Conservation (phyloP, 2,329 filamentous ascomycete genomes). For the Colletotrichum sp. region DNA sequence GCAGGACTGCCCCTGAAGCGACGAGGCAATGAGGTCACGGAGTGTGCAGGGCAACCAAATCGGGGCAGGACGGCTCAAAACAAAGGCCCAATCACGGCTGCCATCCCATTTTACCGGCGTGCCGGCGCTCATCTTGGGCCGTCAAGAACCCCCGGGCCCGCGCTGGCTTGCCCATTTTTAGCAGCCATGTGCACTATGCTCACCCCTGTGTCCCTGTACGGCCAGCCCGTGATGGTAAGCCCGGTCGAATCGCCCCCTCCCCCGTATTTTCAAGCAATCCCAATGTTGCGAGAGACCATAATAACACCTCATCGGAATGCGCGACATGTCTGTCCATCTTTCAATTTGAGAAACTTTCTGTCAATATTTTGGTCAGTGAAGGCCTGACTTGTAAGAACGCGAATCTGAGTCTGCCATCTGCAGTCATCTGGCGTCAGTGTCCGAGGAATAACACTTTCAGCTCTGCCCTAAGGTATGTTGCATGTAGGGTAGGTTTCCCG, state of each 20-base stretch:
- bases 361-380: not conserved
- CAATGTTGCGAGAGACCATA: not conserved
- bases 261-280: conserved; percentile 10
- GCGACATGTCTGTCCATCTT: not conserved
- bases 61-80: not conserved
- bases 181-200: not conserved
- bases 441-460: not conserved
- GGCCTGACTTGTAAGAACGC: not conserved
- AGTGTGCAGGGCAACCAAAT: not conserved
- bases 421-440: not conserved
- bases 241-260: not conserved
- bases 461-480: not conserved
- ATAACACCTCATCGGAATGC: not conserved
- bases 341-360: not conserved
- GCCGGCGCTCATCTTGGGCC: not conserved
- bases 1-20: not conserved
- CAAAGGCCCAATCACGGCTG: conserved; percentile 9
- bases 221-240: not conserved
- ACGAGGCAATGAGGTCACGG: not conserved
- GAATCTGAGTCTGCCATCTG: not conserved
- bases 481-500: not conserved
- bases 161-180: not conserved
- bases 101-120: conserved; percentile 2
- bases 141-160: not conserved
- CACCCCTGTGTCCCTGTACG: not conserved